Base-by-base conservation (phyloP, 148 eudicot genomes). In the Cornus kousa region DNA sequence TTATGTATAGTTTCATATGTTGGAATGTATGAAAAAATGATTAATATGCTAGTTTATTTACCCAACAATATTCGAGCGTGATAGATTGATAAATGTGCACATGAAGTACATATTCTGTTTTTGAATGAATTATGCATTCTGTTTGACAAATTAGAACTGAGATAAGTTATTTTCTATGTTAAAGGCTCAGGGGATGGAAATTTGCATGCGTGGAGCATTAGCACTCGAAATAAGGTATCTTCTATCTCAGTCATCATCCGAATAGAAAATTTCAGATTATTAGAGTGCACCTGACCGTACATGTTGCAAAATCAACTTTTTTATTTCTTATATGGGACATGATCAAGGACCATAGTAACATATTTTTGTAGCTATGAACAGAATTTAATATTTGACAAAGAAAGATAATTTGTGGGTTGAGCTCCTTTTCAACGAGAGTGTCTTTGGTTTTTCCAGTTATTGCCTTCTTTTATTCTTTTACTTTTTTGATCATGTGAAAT, bases 161-260 rank as follows among this genome's bases (percentile, higher is more conserved):
- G 48, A 62, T 59, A 37, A 43, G 2, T 78, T 14, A 14, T 70
- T 28, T 5, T 59, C 64, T 32, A 9, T 50, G 10, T 76, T 83
- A 3, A 4, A 96, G 99, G 99, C 48, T 92, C 99, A 28, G 99
- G 94, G 33, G 99, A 96, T 77, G 99, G 99, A 81, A 89, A 77
- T 77, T 84, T 96, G 86, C 89, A 92, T 82, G 95, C 97, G 12
- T 96, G 98, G 98, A 87, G 85, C 79, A 87, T 96, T 78, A 75
- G 81, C 70, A 84, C 71, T 6, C 81, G 88, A 66, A 86, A 76
- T 20, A 93, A 96, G 98, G 98, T 94, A 85, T 67, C 66, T 40
- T 71, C 39, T 22, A 64, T 66, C 71, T 28, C 70, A 20, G 19
- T 37, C 32, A 67, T 53, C 53, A 39, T 68, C 50, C 23, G 62